A percentile compares a stretch with the other conserved stretches of the same genome.
phyloP scores from a whole-genome alignment of 768 basidiomycete species.

The Tylopilus rubrobrunneus region DNA sequence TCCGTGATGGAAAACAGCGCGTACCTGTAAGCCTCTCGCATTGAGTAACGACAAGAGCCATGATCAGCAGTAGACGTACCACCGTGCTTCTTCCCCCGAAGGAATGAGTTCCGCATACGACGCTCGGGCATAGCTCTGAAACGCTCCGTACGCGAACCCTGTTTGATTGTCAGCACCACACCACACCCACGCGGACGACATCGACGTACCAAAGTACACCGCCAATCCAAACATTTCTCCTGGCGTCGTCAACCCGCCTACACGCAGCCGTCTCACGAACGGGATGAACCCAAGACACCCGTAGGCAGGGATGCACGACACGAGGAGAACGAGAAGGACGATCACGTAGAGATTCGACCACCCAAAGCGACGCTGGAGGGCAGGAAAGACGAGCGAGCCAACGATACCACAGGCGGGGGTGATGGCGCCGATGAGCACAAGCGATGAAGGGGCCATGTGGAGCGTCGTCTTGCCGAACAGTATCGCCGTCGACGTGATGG shows the following conservation, averaged over 20 bases:
- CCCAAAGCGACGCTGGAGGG: conserved; percentile 57
- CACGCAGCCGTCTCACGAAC: conserved; percentile 42
- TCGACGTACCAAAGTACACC: conserved; percentile 65
- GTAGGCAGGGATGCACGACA: conserved; percentile 68
- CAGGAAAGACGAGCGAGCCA: conserved; percentile 81
- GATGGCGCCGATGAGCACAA: conserved; percentile 78
- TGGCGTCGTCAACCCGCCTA: conserved; percentile 74
- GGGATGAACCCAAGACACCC: conserved; percentile 78
- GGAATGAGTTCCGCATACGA: conserved; percentile 87
- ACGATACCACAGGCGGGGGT: conserved; percentile 74
- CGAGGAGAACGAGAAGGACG: conserved; percentile 61
- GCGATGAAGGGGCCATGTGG: conserved; percentile 70
- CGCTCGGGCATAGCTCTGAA: conserved; percentile 86
- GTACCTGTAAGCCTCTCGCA: conserved; percentile 38
- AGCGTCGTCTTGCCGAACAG: conserved; percentile 90
- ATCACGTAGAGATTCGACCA: conserved; percentile 71
- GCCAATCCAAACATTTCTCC: conserved; percentile 86
- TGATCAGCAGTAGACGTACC: conserved; percentile 41
- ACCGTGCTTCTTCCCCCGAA: conserved; percentile 83
- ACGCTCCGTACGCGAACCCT: conserved; percentile 82
- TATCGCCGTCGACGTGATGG: conserved; percentile 87
- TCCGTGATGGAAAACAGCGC: conserved; percentile 88
- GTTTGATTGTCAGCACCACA: background rate
- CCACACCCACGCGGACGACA: background rate
- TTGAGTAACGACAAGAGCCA: background rate